These are phyloP conservation scores for Apiotrichum akiyoshidainum DNA, from an alignment of 1,284 basidiomycete species.

Conservation along the genomic window DNA sequence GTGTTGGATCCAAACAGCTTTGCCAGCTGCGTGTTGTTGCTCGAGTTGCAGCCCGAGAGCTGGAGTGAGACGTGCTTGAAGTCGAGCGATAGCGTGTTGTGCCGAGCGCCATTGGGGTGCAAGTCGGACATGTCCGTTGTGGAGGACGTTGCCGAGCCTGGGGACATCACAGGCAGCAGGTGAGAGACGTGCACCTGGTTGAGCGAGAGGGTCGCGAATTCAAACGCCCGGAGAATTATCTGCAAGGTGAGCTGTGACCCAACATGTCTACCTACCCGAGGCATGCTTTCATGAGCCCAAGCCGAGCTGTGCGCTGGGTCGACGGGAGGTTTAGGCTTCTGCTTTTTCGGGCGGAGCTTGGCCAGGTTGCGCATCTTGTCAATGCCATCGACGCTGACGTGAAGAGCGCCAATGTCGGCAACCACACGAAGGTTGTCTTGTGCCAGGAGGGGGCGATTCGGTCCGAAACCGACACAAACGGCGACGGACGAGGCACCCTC, in stretches of 20 bases:
- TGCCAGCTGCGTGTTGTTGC: conserved; percentile 36
- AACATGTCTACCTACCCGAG: conserved; percentile 19
- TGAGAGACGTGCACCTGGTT: conserved; percentile 27
- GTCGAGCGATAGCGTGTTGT: conserved; percentile 35
- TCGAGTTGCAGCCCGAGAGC: conserved; percentile 37
- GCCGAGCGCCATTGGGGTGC: background rate
- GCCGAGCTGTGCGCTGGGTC: background rate
- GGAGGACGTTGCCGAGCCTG: conserved; percentile 18
- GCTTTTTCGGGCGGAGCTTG: conserved; percentile 9
- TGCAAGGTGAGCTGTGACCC: conserved; percentile 20
- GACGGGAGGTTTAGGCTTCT: background rate
- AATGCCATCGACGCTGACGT: conserved; percentile 26
- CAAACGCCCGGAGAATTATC: conserved; percentile 38
- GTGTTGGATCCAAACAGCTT: conserved; percentile 41
- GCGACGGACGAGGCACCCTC: conserved; percentile 23
- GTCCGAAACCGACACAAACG: conserved; percentile 37
- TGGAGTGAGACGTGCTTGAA: conserved; percentile 22
- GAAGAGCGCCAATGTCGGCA: conserved; percentile 28
- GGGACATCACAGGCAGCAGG: conserved; percentile 16
- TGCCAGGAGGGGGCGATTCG: conserved; percentile 33
- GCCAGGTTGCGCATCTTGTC: conserved; percentile 26
- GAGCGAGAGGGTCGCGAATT: conserved; percentile 30
- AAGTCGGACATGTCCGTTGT: conserved; percentile 5
- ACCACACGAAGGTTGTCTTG: conserved; percentile 37
- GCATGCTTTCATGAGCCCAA: conserved; percentile 13